Base-by-base conservation (phyloP, 2,329 filamentous ascomycete genomes). In the Chrysoporthe austroafricana region DNA sequence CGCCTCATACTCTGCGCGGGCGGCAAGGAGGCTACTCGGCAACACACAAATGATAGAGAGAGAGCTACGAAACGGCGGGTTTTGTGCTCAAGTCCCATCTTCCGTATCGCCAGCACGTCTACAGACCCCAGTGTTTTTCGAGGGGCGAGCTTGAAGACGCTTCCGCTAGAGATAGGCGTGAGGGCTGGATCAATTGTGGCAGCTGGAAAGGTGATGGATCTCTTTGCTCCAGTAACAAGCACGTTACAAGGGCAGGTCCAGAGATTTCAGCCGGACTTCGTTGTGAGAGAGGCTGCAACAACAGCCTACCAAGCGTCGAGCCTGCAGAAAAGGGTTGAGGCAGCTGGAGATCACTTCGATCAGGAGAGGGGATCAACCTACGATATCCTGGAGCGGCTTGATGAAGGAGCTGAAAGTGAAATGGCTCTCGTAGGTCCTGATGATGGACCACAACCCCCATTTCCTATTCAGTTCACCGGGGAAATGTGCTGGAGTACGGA, bases 51-150 rank as follows among this genome's bases (percentile, higher is more conserved):
- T 60, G 32, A 21, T n/a, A 62, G 34, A 1, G 64, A 62, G 9
- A 70, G 54, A 52, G 65, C 72, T 1, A 77, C 76, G 65, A 85
- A 83, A 74, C 86, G 85, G 71, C 89, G 86, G 72, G 80, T 85
- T 0, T 81, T 92, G 0, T 91, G 89, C 69, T 83, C 85, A 0
- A 91, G 88, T 70, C 90, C 90, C 0, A 84, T 90, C 0, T 92
- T 92, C 71, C 84, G 90, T 18, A 80, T 92, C n/a, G 84, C 90
- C 2, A 91, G 89, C 69, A 87, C 87, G 0, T 90, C 88, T 0
- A 81, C 83, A 0, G 88, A 88, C 69, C 81, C 85, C 0, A 88
- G 86, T 72, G 84, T 88, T 0, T 74, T 91, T 1, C 85, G 88
- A 8, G 90, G 90, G 0, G 89, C 90, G 0, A 90, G 89, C 70